Base-by-base conservation (phyloP, 1,139 yeast genomes). In the Candida freyschussii region DNA sequence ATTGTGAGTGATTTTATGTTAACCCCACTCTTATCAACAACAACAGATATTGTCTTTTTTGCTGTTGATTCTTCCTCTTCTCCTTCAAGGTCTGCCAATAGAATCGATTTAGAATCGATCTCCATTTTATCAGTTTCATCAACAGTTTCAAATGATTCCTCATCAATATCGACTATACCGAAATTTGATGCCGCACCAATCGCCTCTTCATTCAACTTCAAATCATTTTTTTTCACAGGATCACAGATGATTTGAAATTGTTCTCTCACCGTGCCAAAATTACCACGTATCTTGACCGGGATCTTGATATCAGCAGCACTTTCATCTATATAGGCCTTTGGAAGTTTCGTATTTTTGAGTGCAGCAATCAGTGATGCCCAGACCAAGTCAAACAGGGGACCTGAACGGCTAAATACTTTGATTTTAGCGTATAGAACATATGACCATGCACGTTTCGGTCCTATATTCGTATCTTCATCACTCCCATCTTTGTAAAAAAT, bases 381-480 rank as follows among this genome's bases (percentile, higher is more conserved):
- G 36, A 86, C 81, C 14, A 81, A 61, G 51, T 86, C 96, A 50
- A 76, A 78, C 21, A 84, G 62, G 4, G 96, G 93, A 1, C 95
- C 95, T 3, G 85, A 67, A 34, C 91, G 70, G 33, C 93, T 80
- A 48, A 85, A 76, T 2, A 87, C 86, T 48, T 82, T 80, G 29
- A 87, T 65, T 47, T 79, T 78, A 6, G 91, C 89, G 50, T 75
- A 76, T 25, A 87, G 57, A 11, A 81, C 85, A 58, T 76, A 75
- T 30, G 76, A 65, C 62, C 75, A 78, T 33, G 61, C 60, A 40
- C 69, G 68, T 33, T 61, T 62, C 15, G 61, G 57, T 26, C 53
- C 59, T 35, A 58, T 48, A 15, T 56, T 57, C 25, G 48, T 27
- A 6, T 15, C 37, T 3, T 53, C 56, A 2, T 43, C 43, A 5